A percentile compares a stretch with the other conserved stretches of the same genome.
Conservation (phyloP, 306 rosid species). For the Aeschynomene evenia region DNA sequence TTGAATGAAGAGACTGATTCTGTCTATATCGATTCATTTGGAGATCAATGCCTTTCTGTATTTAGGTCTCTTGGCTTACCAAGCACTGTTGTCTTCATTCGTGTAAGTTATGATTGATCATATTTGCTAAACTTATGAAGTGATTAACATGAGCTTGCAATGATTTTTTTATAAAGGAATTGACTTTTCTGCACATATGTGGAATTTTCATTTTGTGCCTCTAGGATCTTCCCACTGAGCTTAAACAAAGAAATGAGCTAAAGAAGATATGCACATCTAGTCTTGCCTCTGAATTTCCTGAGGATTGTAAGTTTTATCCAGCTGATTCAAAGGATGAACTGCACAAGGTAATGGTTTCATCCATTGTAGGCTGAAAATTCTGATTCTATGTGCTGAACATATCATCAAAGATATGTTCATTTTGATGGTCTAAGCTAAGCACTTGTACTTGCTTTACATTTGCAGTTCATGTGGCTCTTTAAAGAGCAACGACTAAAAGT, state of each 20-base stretch:
- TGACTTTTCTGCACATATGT: constrained; percentile 5
- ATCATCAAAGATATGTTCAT: background rate
- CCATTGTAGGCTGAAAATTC: background rate
- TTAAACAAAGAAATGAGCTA: constrained; percentile 63
- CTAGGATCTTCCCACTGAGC: constrained; percentile 78
- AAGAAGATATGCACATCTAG: constrained; percentile 72
- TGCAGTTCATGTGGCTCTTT: constrained; percentile 91
- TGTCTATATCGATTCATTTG: constrained; percentile 77
- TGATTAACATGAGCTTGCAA: background rate
- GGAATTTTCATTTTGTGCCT: constrained; percentile 19
- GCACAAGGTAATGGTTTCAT: constrained; percentile 69
- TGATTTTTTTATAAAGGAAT: constrained; percentile 1
- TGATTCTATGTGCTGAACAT: constrained; percentile 6
- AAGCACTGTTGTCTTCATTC: constrained; percentile 77
- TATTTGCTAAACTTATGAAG: background rate
- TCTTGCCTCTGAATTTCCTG: constrained; percentile 79
- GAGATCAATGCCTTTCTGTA: constrained; percentile 87
- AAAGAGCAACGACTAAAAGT: constrained; percentile 82
- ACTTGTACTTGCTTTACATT: constrained; percentile 7
- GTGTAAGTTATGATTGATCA: constrained; percentile 57
- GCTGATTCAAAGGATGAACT: constrained; percentile 88
- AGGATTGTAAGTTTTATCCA: constrained; percentile 81
- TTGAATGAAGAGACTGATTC: constrained; percentile 53
- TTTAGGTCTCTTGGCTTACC: constrained; percentile 92
- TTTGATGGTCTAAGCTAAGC: constrained; percentile 6